Evolutionary conservation across 306 rosid genomes (phyloP), one percentile per base, ranked within the genome.

Genomic region (Benincasa hispida): DNA sequence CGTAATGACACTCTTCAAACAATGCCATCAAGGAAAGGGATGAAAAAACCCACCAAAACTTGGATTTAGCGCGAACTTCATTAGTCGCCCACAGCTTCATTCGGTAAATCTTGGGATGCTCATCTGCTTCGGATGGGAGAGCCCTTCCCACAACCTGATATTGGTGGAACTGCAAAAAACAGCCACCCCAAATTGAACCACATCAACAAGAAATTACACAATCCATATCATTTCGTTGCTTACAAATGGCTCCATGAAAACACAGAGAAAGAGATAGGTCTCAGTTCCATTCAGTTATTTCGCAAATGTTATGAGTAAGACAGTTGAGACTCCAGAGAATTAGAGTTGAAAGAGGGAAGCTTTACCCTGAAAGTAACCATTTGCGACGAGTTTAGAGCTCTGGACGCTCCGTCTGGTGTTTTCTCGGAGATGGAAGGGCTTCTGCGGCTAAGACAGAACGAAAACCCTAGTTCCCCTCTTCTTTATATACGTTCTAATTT

Each of bases 11-110:
- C 48, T 65, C 1, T 12, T 13, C 32, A 67, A 12, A 17, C 32
- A 67, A 21, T 0, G 28, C 25, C 12, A 22, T 34, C 54, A 13
- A 67, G 5, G 11, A 67, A 5, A n/a, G 39, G 11, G n/a, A 67
- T 30, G 39, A 78, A 2, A 24, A 72, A 10, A 67, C 74, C 67
- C 87, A 92, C 98, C 98, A 92, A 76, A 92, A 92, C 82, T 92
- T 92, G 30, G 98, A 92, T 85, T 92, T 92, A 69, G 98, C 98
- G 74, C 98, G 96, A 83, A 92, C 98, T 80, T 90, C 98, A 35
- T 92, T 92, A 70, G 98, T 92, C 11, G 96, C 96, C 98, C 98
- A 92, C 15, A 92, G 92, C 83, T 92, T 92, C 98, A 92, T 92
- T 21, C 98, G 90, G 81, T 90, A 92, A 58, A 92, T 92, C 89